phyloP scores from a whole-genome alignment of 768 basidiomycete genomes.

The Auricularia cornea region DNA sequence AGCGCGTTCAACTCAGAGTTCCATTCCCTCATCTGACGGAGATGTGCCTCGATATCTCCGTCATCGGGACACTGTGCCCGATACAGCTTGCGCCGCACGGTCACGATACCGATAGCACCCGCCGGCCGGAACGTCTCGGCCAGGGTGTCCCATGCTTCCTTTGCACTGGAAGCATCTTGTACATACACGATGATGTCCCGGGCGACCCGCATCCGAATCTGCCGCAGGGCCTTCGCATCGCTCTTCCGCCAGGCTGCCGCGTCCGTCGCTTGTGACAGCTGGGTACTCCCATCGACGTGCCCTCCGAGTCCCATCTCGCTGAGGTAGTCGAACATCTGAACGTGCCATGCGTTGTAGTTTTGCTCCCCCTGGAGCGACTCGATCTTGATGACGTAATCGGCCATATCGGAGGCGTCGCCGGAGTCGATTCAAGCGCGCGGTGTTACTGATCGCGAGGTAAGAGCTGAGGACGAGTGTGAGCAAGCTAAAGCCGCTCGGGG shows the following conservation, averaged over 20 bases:
- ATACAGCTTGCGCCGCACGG: slow-evolving; percentile 20
- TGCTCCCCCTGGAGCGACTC: background rate
- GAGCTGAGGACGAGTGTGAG: too few relatives aligned
- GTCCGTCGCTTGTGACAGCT: background rate
- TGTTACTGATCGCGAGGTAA: too few relatives aligned
- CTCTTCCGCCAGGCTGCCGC: slow-evolving; percentile 18
- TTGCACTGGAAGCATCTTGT: slow-evolving; percentile 15
- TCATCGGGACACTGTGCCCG: slow-evolving; percentile 21
- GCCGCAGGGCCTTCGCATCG: slow-evolving; percentile 23
- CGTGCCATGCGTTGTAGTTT: background rate
- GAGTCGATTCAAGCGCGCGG: background rate
- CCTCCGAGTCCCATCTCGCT: background rate
- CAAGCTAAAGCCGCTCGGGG: too few relatives aligned
- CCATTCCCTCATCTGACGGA: slow-evolving; percentile 18
- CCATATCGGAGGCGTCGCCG: background rate
- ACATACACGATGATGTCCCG: slow-evolving; percentile 24
- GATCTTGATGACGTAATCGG: background rate
- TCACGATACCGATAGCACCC: slow-evolving; percentile 21
- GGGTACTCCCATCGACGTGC: background rate
- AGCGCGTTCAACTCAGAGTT: slow-evolving; percentile 17
- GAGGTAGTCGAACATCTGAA: background rate
- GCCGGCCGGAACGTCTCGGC: slow-evolving; percentile 20
- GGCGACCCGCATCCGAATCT: slow-evolving; percentile 22
- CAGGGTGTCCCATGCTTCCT: slow-evolving; percentile 23
- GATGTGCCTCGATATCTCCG: slow-evolving; percentile 24